Evolutionary conservation across 164 flowering plant genomes (phyloP), one percentile per base, ranked within the genome.

Genomic region (Akebia trifoliata): DNA sequence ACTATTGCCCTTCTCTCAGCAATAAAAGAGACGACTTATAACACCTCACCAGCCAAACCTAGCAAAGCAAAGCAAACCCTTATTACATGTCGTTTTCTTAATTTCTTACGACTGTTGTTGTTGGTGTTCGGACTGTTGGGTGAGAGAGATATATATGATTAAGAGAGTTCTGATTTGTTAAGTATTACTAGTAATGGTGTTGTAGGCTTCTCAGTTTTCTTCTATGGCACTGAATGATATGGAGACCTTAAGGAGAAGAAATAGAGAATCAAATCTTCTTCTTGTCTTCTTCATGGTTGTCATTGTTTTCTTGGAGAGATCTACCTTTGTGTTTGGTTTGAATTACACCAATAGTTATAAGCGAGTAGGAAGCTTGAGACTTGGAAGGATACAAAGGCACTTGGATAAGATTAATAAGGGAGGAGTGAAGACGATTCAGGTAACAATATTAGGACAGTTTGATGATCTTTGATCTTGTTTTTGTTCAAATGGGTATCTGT

Each of bases 321-420:
- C 45, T 28, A 10, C 32, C 0, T 46, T 40, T 8, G 72, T 54
- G 57, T 67, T 60, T 18, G 77, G 54, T n/a, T 70, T 78, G 28
- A 81, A 86, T 56, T 68, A 78, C 80, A 81, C 94, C 2, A 69
- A 44, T 5, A 59, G 26, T 49, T 26, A 67, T 49, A 71, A 74
- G 29, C 70, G 66, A 58, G 91, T 83, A 2, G 74, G 83, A 34
- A 79, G 76, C 66, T 71, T 89, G 74, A 87, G 77, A 37, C 71
- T 83, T 30, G 70, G 70, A 12, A 76, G 93, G 72, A 86, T 86
- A 43, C 72, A 79, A 15, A 76, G 67, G 65, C 89, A 83, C 47
- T 56, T 86, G 72, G 56, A 76, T 45, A 80, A 75, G 69, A 78
- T 86, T 57, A 86, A 83, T 78, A 86, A 83, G 68, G 76, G 81